Conservation (phyloP, 192 early-diverging fungal genomes). For the Entomortierella lignicola region DNA sequence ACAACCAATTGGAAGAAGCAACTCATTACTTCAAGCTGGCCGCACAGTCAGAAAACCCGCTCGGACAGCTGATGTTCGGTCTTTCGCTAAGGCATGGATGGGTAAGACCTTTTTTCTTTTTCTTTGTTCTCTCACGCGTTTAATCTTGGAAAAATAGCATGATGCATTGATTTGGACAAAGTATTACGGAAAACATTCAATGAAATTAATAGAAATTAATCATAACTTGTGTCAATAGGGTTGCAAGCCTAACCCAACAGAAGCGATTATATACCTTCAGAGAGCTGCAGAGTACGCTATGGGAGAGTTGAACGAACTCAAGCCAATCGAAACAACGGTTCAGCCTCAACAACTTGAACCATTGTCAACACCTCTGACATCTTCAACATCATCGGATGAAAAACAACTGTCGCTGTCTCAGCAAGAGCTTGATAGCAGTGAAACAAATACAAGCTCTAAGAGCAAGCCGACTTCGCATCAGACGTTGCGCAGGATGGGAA, state of each 20-base stretch:
- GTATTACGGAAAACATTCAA: too few species aligned
- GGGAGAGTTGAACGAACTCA: conserved; percentile 64
- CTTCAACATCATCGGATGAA: not conserved
- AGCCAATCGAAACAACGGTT: conserved; percentile 14
- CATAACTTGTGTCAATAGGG: conserved; percentile 46
- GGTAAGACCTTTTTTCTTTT: conserved; percentile 57
- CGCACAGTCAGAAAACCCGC: conserved; percentile 71
- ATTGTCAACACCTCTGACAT: not conserved
- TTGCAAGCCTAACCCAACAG: conserved; percentile 72
- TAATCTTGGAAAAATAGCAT: too few species aligned
- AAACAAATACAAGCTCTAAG: not conserved
- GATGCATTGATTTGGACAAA: too few species aligned
- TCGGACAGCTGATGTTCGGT: conserved; percentile 84
- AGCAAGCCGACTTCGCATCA: conserved; percentile 28
- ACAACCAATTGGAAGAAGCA: conserved; percentile 79
- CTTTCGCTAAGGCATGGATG: conserved; percentile 85
- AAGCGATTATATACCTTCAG: conserved; percentile 79
- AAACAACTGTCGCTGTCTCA: too few species aligned
- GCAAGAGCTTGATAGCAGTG: not conserved
- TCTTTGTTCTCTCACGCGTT: not conserved
- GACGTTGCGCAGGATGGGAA: conserved; percentile 48
- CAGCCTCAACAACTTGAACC: not conserved
- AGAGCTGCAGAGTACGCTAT: conserved; percentile 78
- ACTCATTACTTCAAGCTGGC: conserved; percentile 77
- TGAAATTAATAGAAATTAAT: not conserved